Base-by-base conservation (phyloP, 2,329 filamentous ascomycete species). In the Aspergillus nomiae region DNA sequence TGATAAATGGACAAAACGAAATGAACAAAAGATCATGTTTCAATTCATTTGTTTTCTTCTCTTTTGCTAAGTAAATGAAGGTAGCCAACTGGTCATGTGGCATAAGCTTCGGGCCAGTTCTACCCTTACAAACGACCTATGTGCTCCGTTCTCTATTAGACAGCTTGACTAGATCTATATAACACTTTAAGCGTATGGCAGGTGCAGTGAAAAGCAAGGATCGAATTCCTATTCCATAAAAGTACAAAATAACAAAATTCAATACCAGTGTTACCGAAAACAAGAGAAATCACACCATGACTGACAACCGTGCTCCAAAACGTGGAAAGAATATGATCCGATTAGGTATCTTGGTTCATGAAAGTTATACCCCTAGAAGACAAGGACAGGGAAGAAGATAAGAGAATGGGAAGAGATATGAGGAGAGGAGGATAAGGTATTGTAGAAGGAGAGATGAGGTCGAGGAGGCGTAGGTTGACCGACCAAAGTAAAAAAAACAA, bases 301-400 rank as follows among this genome's bases (percentile, higher is more conserved):
- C 51, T 55, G n/a, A 36, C 28, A 34, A 34, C 48, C 51, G 51
- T 55, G 32, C 51, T 41, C 51, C 51, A 38, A 55, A 32, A 51
- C 26, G 5, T 51, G 48, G n/a, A 32, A 9, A 51, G 32, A 26
- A 55, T 7, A 26, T 24, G 34, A 55, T n/a, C 32, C 34, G 51
- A 55, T 26, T 55, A 55, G 51, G 51, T 55, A 55, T 55, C 51
- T 38, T 55, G 34, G 51, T 38, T 55, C 51, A 21, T 55, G 12
- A 55, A 51, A 51, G 48, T 34, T 51, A 32, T 51, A 34, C 28
- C 48, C 16, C 2, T 51, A 51, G 48, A 51, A 51, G 48, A 51
- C 48, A 51, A 32, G 48, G 48, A n/a, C 19, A 48, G 24, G 45
- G 10, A 50, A n/a, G 48, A 32, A 51, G 48, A 21, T 21, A 32